Evolutionary conservation across 768 basidiomycete genomes (phyloP), one percentile per base, ranked within the genome.

Genomic region (Terana coerulea): DNA sequence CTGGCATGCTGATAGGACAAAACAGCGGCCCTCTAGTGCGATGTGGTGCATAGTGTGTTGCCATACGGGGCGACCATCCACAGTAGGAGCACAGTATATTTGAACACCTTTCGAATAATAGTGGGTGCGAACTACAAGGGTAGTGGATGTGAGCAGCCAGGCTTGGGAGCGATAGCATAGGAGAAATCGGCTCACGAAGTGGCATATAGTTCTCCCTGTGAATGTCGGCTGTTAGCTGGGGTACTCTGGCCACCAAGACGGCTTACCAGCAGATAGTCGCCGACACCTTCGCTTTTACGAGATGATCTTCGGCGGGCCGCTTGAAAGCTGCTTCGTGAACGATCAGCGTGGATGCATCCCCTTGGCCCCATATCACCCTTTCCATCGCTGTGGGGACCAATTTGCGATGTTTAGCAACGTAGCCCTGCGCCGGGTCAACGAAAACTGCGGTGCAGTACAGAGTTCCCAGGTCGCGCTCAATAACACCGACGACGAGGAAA

Each of bases 171-270:
- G 24, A 29, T 29, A 25, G 25, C 5, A 47, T 21, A 41, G 6
- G 24, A 26, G 34, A 19, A 4, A 25, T 37, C 22, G 42, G 30
- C 26, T 67, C 51, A 81, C 79, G 61, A 49, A 84, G 60, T 17
- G 84, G 84, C 81, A 84, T 83, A 54, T 83, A 83, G 59, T 85
- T 84, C 54, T 86, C 84, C 84, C 83, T 84, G 47, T 34, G 46
- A n/a, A 15, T n/a, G 28, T 9, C 19, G 5, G 35, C 17, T 33
- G 9, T 9, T 46, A 29, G 29, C 9, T 17, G 15, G 21, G 7
- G 5, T 31, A 34, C 6, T 15, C 3, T 21, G 17, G 17, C 1
- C 29, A 2, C 5, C 17, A 15, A n/a, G 14, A 0, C 10, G 11
- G 55, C 76, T 65, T 49, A 78, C 81, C 82, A 82, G 59, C 82